Base-by-base conservation (phyloP, 2,329 filamentous ascomycete species). In the Monosporascus sp. region DNA sequence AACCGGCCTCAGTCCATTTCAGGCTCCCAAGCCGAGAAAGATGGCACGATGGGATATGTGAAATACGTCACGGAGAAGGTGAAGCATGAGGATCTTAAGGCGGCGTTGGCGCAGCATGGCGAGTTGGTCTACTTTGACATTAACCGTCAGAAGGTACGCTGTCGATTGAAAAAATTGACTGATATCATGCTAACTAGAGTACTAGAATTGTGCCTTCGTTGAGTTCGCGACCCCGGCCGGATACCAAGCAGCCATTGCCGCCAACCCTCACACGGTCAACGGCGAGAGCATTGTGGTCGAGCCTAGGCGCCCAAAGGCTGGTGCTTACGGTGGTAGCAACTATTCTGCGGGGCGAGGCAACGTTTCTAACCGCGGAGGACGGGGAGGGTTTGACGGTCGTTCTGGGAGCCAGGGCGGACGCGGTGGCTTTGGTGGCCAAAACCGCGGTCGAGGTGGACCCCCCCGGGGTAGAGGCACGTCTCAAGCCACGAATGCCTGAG, bases 41-140 rank as follows among this genome's bases (percentile, higher is more conserved):
- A 93, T 58, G 84, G 84, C 57, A 86, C 86, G 51, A 83, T 91
- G 62, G 94, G 88, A 20, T 97, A 97, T 72, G 91, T 99, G 72
- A 96, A 96, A 79, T 96, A 93, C 64, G 93, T 97, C 49, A 93
- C 86, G 49, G 91, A 96, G 36, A 92, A 91, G 74, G 86, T 99
- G 50, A 83, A 90, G 68, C 81, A 85, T 16, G 82, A 84, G 41
- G 83, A 90, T 47, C 78, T 99, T 55, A 87, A 81, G 71, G 78
- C 80, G 51, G 81, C 84, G 51, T 77, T 99, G 50, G 79, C 84
- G 62, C 83, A 85, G 63, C 91, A 86, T 61, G 87, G 90, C 59
- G 82, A 87, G 65, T 71, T 92, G 53, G 78, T 79, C 52, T 85
- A 87, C 66, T 90, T 92, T 59, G 89, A 91, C 53, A 82, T 93